Evolutionary conservation across 345 rosid species (phyloP), one percentile per base, ranked within the genome.

Genomic region (Eucalyptus camaldulensis): DNA sequence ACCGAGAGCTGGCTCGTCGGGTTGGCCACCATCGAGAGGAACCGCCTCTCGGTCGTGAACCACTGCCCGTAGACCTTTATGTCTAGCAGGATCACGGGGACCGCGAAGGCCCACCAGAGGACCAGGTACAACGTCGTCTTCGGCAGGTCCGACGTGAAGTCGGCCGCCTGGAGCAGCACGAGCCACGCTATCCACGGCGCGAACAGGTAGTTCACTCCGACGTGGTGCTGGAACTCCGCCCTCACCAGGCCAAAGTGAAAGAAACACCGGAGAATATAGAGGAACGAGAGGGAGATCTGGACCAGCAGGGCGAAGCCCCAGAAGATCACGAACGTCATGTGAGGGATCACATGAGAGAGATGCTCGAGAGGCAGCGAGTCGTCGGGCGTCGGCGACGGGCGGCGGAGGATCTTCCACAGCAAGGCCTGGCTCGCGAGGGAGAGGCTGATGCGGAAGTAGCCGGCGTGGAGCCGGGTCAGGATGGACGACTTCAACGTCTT

Each of bases 51-150:
- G 33, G 90, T 91, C 4, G 92, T 93, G 76, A 94, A 91, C 95
- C 95, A 94, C 81, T 93, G 95, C 19, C 95, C 94, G 47, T 92
- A 93, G 80, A 94, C 86, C 88, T 94, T 93, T 21, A 94, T 83
- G 65, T 94, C 93, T 8, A 94, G 93, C 27, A 89, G 86, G 58
- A 93, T 87, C n/a, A 92, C 86, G 7, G 95, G 95, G 43, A 87
- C 80, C 3, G 89, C 86, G 53, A 93, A 91, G 56, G 91, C 80
- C 91, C 92, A 92, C 95, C 93, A 93, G 5, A 93, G 90, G n/a
- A 90, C 85, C 8, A 60, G 87, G 76, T 90, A 91, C 86, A 27
- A 19, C 81, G 10, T 65, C 29, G 31, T 86, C 56, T 40, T 90
- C 80, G 69, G 87, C 51, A 9, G 88, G 49, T 72, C 88, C 67